These are phyloP conservation scores for Hymenochaete sp. DNA, from an alignment of 1,284 basidiomycete genomes.

Conservation along the genomic window DNA sequence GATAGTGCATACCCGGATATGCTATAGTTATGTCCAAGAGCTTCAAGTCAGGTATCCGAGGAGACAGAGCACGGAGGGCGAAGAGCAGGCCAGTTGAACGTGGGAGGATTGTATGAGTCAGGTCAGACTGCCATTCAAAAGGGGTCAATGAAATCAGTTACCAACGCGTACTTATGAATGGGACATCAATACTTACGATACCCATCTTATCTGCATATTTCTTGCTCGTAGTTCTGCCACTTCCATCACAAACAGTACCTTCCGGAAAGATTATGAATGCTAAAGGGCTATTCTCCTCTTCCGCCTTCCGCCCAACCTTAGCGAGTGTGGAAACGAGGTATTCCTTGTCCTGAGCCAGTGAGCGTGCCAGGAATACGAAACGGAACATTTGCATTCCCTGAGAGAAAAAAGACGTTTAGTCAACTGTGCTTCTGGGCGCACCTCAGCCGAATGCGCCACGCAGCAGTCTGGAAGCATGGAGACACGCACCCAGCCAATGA, in stretches of 20 bases:
- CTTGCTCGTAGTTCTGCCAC: conserved; percentile 77
- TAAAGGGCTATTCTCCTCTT: conserved; percentile 60
- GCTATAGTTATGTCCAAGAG: conserved; percentile 85
- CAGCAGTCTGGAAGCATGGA: too few relatives aligned
- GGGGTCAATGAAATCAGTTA: conserved; percentile 3
- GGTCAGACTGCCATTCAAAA: conserved; percentile 51
- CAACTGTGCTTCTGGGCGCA: too few relatives aligned
- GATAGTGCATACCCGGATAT: conserved; percentile 64
- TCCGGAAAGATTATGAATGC: conserved; percentile 88
- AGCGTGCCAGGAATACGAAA: conserved; percentile 84
- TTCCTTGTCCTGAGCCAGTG: conserved; percentile 75
- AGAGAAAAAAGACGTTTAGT: not conserved
- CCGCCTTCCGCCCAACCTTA: conserved; percentile 48
- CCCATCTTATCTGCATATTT: conserved; percentile 78
- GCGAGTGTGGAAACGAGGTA: conserved; percentile 54
- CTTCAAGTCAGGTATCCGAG: conserved; percentile 68
- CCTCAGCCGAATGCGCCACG: too few relatives aligned
- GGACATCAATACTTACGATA: conserved; percentile 46
- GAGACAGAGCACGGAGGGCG: conserved; percentile 72
- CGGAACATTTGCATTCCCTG: conserved; percentile 87
- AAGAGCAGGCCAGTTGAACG: conserved; percentile 87
- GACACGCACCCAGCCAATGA: conserved; percentile 77
- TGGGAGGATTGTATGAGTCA: conserved; percentile 75
- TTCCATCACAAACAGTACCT: conserved; percentile 79
- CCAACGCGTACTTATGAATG: conserved; percentile 14